Base-by-base conservation (phyloP, 2,329 filamentous ascomycete genomes). In the Calonectria pauciramosa region DNA sequence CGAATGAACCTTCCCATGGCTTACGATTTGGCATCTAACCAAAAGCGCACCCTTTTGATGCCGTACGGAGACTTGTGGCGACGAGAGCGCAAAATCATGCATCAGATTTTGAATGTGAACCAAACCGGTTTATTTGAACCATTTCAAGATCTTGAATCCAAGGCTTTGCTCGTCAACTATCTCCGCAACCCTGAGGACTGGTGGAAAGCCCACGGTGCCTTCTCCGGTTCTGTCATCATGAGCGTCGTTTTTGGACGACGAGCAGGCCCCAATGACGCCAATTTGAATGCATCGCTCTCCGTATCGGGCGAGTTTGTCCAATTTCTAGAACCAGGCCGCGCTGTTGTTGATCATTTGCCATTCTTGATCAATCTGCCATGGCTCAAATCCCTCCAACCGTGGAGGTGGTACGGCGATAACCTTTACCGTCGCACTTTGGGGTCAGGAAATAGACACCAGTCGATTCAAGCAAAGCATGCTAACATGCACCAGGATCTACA, bases 71-170 rank as follows among this genome's bases (percentile, higher is more conserved):
- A 71, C 20, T 23, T 63, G 49, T 71, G 69, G 69, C 49, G 60
- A 30, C 28, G 34, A 16, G 26, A 56, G 26, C 49, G 69, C 6
- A 71, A 71, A 26, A 66, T 71, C 36, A 71, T 71, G 69, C 69
- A 71, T 59, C 59, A 49, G 30, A 66, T 71, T 28, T 41, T 71
- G 14, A 71, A 52, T 11, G 49, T 38, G 4, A 47, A 16, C 18
- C 26, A 66, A 26, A 7, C 20, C 8, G 28, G 52, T 7, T 2
- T 34, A 8, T 71, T 71, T 26, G 63, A 56, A 1, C 74, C 68
- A 16, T 71, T 72, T 38, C 74, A 76, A 32, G 74, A 76, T 26
- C n/a, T 76, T 8, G 72, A 76, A 69, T 74, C 65, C 10, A 67
- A 68, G 28, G 49, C 65, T 9, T 66, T 76, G 36, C 38, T 72